Conservation (phyloP, 2,329 filamentous ascomycete species). For the Aspergillus calidoustus region DNA sequence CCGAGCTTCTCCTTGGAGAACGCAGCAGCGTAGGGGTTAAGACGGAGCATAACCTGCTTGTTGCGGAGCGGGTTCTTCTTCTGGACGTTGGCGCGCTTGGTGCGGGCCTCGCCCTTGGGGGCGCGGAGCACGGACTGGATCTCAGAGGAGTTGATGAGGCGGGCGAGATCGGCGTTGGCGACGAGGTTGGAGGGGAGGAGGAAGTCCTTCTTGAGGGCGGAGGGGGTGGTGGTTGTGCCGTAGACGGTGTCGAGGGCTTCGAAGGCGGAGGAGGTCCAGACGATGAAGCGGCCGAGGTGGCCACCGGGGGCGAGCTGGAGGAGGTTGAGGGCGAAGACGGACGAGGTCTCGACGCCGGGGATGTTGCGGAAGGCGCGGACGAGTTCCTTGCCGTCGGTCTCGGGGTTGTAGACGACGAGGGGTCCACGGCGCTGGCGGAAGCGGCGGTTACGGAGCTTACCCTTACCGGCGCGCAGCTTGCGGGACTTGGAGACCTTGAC, state of each 20-base stretch:
- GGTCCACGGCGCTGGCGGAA: conserved; percentile 97
- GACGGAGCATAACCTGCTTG: conserved; percentile 97
- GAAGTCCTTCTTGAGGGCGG: conserved; percentile 98
- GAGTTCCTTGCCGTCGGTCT: conserved; percentile 92
- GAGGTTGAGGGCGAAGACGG: conserved; percentile 94
- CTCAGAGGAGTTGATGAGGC: conserved; percentile 99
- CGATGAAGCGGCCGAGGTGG: conserved; percentile 97
- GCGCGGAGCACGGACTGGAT: conserved; percentile 94
- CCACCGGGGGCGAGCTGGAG: conserved; percentile 99
- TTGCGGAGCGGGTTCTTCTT: conserved; percentile 99
- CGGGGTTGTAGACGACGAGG: conserved; percentile 95
- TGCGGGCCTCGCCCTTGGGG: conserved; percentile 85
- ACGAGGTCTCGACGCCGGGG: conserved; percentile 93
- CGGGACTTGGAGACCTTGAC: conserved; percentile 95
- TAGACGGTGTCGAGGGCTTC: conserved; percentile 96
- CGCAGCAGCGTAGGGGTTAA: conserved; percentile 95
- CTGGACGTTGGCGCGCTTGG: conserved; percentile 89
- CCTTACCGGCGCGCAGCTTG: conserved; percentile 98
- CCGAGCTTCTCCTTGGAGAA: conserved; percentile 88
- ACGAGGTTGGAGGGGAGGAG: conserved; percentile 91
- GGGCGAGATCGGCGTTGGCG: conserved; percentile 90
- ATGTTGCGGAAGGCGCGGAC: conserved; percentile 98
- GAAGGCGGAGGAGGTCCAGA: conserved; percentile 98
- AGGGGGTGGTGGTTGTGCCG: conserved; percentile 86
- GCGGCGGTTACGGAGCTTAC: conserved; percentile 95